Base-by-base conservation (phyloP, 441 rosid species). In the Mallotus japonicus region DNA sequence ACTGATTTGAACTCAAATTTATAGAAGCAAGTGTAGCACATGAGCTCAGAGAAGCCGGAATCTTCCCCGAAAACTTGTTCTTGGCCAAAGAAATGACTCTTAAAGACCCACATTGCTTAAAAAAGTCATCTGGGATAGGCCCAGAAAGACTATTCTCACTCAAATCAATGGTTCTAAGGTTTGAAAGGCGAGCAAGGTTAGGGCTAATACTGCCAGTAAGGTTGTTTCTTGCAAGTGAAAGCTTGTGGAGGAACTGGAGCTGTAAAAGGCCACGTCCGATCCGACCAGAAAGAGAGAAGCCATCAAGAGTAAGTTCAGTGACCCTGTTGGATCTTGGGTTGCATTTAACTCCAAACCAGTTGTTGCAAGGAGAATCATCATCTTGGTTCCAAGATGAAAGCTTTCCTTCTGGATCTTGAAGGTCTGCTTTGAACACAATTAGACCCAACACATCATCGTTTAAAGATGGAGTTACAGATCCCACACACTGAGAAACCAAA, bases 371-470 rank as follows among this genome's bases (percentile, higher is more conserved):
- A 68, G 82, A 83, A 83, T 92, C 90, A 62, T 81, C 87, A 73
- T 87, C 97, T 40, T 92, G 96, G 63, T 90, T 81, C 98, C 99
- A 95, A 17, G 99, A 87, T 8, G 90, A 74, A 58, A 95, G 92
- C 84, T 87, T 95, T 20, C 84, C 79, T 16, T 73, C 34, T 14
- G 97, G 95, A 87, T 95, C 99, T 44, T 77, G 72, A 37, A 95
- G 92, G n/a, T 91, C 99, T 8, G 95, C 83, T 73, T 92, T 95
- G 87, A 95, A 92, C 58, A 91, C 94, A 50, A 95, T 91, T 64
- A 95, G 87, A 58, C 97, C 99, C 81, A 95, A 79, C 37, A 95
- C 92, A 75, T 95, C 99, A 75, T 95, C 99, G 84, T 92, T 90
- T 16, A 92, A 56, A 0, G 99, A 87, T 6, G 97, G 97, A 80